Evolutionary conservation across 225 moss, liverwort and hornwort genomes (phyloP).

Genomic region (Sphagnum tenellum): DNA sequence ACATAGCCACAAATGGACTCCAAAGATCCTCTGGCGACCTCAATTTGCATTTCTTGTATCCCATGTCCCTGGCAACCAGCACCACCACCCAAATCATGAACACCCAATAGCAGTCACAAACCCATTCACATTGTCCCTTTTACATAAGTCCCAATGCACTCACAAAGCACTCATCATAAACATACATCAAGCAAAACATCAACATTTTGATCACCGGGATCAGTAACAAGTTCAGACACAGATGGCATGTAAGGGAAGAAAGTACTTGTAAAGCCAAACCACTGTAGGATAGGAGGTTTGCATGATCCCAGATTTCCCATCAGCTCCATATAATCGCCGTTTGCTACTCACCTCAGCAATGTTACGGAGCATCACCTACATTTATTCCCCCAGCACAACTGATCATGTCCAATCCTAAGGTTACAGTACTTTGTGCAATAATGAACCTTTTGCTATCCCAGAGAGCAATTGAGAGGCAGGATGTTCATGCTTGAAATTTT

Average conservation of each 20-base stretch:
- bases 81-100: not conserved
- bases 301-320: conserved; percentile 82
- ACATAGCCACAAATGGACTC: conserved; percentile 91
- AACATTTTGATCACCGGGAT: too few species aligned
- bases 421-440: too few species aligned
- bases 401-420: too few species aligned
- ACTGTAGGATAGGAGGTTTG: conserved; percentile 81
- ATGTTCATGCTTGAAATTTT: too few species aligned
- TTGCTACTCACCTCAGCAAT: conserved; percentile 96
- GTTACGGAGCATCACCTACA: conserved; percentile 50
- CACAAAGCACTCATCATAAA: too few species aligned
- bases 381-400: not conserved
- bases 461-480: too few species aligned
- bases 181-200: too few species aligned
- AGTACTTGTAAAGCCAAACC: conserved; percentile 84
- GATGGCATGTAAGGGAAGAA: not conserved
- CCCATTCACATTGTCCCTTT: too few species aligned
- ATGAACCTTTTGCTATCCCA: too few species aligned
- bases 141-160: too few species aligned
- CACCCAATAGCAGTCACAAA: too few species aligned
- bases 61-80: conserved; percentile 65
- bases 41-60: conserved; percentile 77
- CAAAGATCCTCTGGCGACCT: conserved; percentile 61
- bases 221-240: too few species aligned
- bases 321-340: conserved; percentile 65